Conservation (phyloP, 768 basidiomycete species). For the Hericium alpestre region DNA sequence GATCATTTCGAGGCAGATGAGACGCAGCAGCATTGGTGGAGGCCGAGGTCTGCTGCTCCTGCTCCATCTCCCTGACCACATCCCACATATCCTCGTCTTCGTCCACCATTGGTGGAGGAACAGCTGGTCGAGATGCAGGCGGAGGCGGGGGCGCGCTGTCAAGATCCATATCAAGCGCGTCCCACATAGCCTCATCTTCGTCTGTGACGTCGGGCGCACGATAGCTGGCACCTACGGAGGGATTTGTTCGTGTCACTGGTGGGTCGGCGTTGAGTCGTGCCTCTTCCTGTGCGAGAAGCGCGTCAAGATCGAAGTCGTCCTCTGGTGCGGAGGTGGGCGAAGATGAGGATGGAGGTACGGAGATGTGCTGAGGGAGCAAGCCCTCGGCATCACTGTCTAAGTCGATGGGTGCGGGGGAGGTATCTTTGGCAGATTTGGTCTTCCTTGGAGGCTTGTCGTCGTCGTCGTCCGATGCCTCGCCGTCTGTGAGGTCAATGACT, state of each 20-base stretch:
- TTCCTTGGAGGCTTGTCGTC: not conserved
- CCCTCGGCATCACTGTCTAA: slow-evolving; percentile 2
- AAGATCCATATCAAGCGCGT: slow-evolving; percentile 15
- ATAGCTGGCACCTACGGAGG: slow-evolving; percentile 2
- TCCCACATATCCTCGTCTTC: slow-evolving; percentile 71
- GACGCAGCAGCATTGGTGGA: too few species aligned
- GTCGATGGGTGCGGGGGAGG: slow-evolving; percentile 5
- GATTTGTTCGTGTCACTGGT: not conserved
- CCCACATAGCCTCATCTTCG: slow-evolving; percentile 31
- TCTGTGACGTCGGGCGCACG: slow-evolving; percentile 16
- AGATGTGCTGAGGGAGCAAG: not conserved
- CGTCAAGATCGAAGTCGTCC: slow-evolving; percentile 7
- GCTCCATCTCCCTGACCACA: slow-evolving; percentile 47
- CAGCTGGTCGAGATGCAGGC: slow-evolving; percentile 3
- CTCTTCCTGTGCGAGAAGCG: slow-evolving; percentile 13
- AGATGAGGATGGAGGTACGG: slow-evolving; percentile 5
- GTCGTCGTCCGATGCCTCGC: slow-evolving; percentile 24
- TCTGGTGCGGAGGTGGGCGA: not conserved
- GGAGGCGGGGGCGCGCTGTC: not conserved
- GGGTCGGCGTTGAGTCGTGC: not conserved
- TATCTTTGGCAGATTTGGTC: not conserved
- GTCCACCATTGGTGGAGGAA: slow-evolving; percentile 7
- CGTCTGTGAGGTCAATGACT: slow-evolving; percentile 33
- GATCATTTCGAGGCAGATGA: too few species aligned
- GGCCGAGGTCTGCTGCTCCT: slow-evolving; percentile 4